Evolutionary conservation across 768 basidiomycete genomes (phyloP), one percentile per base, ranked within the genome.

Genomic region (Hysterangium stoloniferum): DNA sequence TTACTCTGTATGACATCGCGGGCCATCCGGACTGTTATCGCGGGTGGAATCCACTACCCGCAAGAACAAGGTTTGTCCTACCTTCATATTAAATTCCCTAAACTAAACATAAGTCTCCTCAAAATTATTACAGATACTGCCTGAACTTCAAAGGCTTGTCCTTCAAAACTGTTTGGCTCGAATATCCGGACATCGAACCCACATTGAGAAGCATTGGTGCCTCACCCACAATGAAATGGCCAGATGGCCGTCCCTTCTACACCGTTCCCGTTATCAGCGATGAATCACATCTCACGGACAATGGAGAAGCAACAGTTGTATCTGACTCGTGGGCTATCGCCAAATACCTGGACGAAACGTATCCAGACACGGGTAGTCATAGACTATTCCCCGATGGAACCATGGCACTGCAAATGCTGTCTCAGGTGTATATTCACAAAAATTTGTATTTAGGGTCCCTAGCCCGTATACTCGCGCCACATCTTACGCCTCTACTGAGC

Each of bases 191-290:
- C 20, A 55, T 59, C 35, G 45, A 52, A 37, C n/a, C 57, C 4
- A 56, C 44, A 28, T 34, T 58, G 22, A 45, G 27, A 19, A 34
- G 37, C 6, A 45, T 58, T 1, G 57, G 57, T 24, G 46, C 56
- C 44, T 40, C 44, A 17, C 67, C 70, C 37, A 40, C 37, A n/a
- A 80, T 85, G 48, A 81, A 82, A 4, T 7, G 17, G 7, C n/a
- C n/a, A n/a, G 17, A 19, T 22, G 8, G 8, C 22, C 69, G 42
- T 7, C 64, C 58, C 1, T 52, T 53, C 34, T 76, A 77, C 61
- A 77, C 74, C 12, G 62, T 77, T 0, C 79, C 80, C 1, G 65
- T 71, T 24, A 76, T 82, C 51, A 58, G 71, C 57, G 77, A 80
- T 56, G 76, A 78, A 0, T 72, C 70, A 19, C 65, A 68, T 1